Evolutionary conservation across 768 basidiomycete species (phyloP).

Genomic region (Mycena latifolia): DNA sequence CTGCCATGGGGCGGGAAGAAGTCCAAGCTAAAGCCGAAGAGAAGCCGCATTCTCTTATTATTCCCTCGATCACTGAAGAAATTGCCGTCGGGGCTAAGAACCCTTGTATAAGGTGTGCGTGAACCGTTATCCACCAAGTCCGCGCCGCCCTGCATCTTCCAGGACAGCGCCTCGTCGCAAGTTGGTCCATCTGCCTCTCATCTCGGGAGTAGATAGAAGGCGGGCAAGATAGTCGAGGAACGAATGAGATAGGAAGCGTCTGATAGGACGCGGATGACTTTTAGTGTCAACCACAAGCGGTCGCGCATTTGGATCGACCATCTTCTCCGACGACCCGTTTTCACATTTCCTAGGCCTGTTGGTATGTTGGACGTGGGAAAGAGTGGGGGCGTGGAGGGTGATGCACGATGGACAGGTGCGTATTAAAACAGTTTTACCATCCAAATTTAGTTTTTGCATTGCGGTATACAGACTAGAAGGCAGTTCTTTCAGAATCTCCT

Average conservation of each 20-base stretch:
- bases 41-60: conserved; percentile 24
- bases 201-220: conserved; percentile 23
- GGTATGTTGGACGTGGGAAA: conserved; percentile 4
- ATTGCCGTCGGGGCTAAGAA: conserved; percentile 16
- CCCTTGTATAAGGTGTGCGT: conserved; percentile 1
- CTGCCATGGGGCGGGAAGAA: conserved; percentile 44
- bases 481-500: conserved; percentile 24
- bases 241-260: conserved; percentile 27
- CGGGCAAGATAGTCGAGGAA: conserved; percentile 41
- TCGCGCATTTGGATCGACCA: conserved; percentile 1
- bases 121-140: conserved; percentile 2
- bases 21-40: conserved; percentile 41
- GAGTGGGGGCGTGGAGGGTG: conserved; percentile 14
- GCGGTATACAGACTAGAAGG: conserved; percentile 18
- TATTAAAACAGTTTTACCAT: conserved; percentile 18
- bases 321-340: conserved; percentile 2
- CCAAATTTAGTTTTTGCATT: conserved; percentile 19
- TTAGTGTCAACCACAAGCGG: neutral
- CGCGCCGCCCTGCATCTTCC: neutral
- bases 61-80: conserved; percentile 31
- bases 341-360: conserved; percentile 13
- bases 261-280: conserved; percentile 25
- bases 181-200: conserved; percentile 2
- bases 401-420: conserved; percentile 29
- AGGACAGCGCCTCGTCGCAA: conserved; percentile 16